Conservation (phyloP, 108 stramenopile species). For the Tribonema minus region DNA sequence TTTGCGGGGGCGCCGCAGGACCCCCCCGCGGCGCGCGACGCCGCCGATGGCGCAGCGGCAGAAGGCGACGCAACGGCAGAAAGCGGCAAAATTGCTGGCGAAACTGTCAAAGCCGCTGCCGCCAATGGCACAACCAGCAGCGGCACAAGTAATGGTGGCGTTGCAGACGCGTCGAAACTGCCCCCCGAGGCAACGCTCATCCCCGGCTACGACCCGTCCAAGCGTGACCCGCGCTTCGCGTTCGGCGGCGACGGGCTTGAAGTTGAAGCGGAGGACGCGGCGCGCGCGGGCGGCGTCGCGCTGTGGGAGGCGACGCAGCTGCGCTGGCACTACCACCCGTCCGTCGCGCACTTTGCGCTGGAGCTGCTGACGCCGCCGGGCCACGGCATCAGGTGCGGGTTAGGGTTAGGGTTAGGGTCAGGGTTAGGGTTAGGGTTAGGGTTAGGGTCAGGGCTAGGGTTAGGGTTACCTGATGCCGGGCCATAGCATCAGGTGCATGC, state of each 20-base stretch:
- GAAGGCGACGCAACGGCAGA: no score
- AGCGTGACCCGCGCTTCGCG: conserved; percentile 53
- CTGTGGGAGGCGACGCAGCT: conserved; percentile 80
- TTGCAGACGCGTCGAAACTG: neutral
- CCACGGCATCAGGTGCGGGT: conserved; percentile 61
- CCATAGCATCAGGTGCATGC: conserved; percentile 71
- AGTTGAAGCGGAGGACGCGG: neutral
- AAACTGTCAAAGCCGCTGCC: no score
- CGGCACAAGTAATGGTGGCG: neutral
- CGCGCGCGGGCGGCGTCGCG: neutral
- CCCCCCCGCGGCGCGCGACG: neutral
- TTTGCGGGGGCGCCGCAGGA: no score
- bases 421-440: no score
- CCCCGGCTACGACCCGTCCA: conserved; percentile 45
- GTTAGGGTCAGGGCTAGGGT: no score
- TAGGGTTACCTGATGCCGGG: conserved; percentile 89
- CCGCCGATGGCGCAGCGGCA: neutral
- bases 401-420: no score
- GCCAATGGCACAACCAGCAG: neutral
- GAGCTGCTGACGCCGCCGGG: conserved; percentile 39
- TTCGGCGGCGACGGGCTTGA: conserved; percentile 4
- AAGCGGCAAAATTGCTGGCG: no score
- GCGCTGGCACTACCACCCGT: conserved; percentile 86
- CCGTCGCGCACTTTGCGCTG: conserved; percentile 76
- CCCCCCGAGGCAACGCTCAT: neutral